A percentile compares a stretch with the other conserved stretches of the same genome.
Evolutionary conservation across 192 early-diverging fungal species (phyloP).

Genomic region (Backusella parvicylindrica): DNA sequence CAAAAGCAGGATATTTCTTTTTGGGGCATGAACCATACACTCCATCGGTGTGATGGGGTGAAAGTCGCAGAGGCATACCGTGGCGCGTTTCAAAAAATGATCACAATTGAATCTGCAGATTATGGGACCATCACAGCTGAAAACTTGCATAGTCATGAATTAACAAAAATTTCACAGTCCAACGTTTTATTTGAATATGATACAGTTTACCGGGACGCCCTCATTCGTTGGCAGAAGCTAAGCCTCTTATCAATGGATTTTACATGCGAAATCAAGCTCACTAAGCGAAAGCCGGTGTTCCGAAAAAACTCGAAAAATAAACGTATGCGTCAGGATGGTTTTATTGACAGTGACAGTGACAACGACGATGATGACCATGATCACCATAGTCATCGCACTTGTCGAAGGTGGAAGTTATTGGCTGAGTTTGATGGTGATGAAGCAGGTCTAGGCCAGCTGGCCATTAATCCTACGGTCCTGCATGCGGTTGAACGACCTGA

Average conservation of each 20-base stretch:
- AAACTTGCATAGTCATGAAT: background rate
- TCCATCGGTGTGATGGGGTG: background rate
- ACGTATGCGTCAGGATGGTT: background rate
- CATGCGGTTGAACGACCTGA: background rate
- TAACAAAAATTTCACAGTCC: conserved; percentile 5
- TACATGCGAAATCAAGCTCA: conserved; percentile 22
- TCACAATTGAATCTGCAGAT: conserved; percentile 19
- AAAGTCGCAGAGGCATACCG: conserved; percentile 26
- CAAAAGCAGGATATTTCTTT: background rate
- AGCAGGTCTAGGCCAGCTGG: background rate
- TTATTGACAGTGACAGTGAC: conserved; percentile 16
- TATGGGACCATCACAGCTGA: background rate
- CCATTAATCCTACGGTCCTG: background rate
- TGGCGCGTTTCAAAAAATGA: conserved; percentile 32
- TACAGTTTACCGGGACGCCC: conserved; percentile 6
- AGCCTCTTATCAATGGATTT: conserved; percentile 31
- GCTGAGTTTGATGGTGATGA: conserved; percentile 6
- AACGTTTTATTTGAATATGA: conserved; percentile 30
- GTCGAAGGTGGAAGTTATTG: conserved; percentile 2
- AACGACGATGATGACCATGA: conserved; percentile 14
- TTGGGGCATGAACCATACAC: background rate
- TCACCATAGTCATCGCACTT: background rate
- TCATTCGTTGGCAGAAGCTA: conserved; percentile 31
- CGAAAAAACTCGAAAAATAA: conserved; percentile 1
- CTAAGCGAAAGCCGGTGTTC: background rate